Evolutionary conservation across 2,329 filamentous ascomycete species (phyloP).

Genomic region (Beauveria australis): DNA sequence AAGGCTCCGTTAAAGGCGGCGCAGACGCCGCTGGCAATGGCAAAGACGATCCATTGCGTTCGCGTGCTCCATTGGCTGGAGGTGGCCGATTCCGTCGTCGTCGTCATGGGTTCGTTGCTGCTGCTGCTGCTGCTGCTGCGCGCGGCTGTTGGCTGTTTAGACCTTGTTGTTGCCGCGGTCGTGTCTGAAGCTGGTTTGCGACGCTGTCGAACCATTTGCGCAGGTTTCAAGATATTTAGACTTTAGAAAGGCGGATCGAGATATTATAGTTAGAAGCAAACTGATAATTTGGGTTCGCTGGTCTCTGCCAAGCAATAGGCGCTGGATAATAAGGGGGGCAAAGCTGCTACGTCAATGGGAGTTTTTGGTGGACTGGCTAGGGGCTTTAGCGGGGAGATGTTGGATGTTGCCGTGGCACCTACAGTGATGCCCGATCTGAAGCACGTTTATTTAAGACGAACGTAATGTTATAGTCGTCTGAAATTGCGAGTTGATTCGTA

Average conservation of each 20-base stretch:
- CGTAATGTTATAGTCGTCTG: no score
- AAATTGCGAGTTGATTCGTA: no score
- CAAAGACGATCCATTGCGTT: conserved; percentile 57
- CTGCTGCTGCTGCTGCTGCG: no score
- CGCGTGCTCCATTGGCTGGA: conserved; percentile 22
- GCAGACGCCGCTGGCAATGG: conserved; percentile 66
- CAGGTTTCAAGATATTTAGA: conserved; percentile 3
- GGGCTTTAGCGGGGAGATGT: background rate
- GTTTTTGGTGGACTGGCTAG: conserved; percentile 1
- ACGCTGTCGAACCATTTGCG: conserved; percentile 24
- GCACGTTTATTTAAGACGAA: background rate
- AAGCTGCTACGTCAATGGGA: background rate
- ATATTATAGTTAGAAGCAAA: background rate
- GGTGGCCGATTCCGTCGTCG: conserved; percentile 7
- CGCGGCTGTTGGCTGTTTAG: background rate
- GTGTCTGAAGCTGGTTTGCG: conserved; percentile 4
- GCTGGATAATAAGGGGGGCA: conserved; percentile 5
- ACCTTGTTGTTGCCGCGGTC: conserved; percentile 7
- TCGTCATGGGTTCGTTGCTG: background rate
- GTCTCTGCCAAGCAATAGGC: background rate
- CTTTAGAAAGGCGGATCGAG: background rate
- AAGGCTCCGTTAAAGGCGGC: conserved; percentile 78
- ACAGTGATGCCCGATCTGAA: background rate
- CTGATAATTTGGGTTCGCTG: background rate
- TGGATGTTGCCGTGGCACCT: background rate